A percentile compares a stretch with the other conserved stretches of the same genome.
Conservation (phyloP, 1,139 yeast genomes). For the Arxiozyma bovina region DNA sequence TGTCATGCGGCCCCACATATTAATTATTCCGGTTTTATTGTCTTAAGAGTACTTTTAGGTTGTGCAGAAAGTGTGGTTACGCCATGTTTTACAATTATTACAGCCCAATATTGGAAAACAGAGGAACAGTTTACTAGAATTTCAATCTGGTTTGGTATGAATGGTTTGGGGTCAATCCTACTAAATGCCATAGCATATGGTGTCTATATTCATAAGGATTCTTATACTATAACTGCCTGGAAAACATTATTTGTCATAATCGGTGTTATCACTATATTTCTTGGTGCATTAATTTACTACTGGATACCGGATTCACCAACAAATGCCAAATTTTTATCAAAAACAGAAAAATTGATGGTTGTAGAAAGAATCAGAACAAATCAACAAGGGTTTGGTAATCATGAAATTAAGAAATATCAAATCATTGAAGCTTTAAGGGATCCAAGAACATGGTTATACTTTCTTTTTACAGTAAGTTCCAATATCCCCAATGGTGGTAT, state of each 20-base stretch:
- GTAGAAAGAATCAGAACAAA: slow-evolving; percentile 43
- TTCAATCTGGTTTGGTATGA: slow-evolving; percentile 42
- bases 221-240: slow-evolving; percentile 40
- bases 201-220: slow-evolving; percentile 28
- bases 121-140: slow-evolving; percentile 44
- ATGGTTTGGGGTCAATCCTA: slow-evolving; percentile 41
- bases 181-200: slow-evolving; percentile 45
- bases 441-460: slow-evolving; percentile 44
- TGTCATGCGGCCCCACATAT: slow-evolving; percentile 36
- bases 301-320: slow-evolving; percentile 47
- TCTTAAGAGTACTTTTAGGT: slow-evolving; percentile 41
- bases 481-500: slow-evolving; percentile 30
- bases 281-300: slow-evolving; percentile 38
- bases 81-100: slow-evolving; percentile 46
- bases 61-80: slow-evolving; percentile 41
- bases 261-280: slow-evolving; percentile 40
- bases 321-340: slow-evolving; percentile 40
- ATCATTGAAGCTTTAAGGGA: slow-evolving; percentile 39
- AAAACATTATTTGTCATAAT: slow-evolving; percentile 40
- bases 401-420: slow-evolving; percentile 46
- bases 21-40: slow-evolving; percentile 35
- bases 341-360: slow-evolving; percentile 45
- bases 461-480: slow-evolving; percentile 32
- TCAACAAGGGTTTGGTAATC: slow-evolving; percentile 48
- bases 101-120: slow-evolving; percentile 47